A percentile compares a stretch with the other conserved stretches of the same genome.
phyloP scores from a whole-genome alignment of 2,329 filamentous ascomycete species.

The Neofusicoccum parvum region DNA sequence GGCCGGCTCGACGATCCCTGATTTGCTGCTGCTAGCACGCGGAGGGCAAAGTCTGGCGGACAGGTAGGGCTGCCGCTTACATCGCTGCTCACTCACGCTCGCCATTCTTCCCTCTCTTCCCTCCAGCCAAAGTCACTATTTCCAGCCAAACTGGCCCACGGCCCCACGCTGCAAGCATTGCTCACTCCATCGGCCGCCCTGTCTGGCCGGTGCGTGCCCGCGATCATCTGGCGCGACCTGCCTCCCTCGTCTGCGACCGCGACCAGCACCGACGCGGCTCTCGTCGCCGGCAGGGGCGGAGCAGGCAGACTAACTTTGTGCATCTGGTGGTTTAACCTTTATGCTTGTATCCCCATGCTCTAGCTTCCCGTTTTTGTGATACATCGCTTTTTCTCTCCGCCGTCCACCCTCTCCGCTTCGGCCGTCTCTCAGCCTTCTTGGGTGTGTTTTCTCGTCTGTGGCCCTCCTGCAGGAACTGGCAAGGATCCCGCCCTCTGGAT shows the following conservation, averaged over 20 bases:
- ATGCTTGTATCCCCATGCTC: neutral
- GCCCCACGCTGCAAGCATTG: neutral
- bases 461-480: neutral
- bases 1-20: neutral
- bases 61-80: neutral
- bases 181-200: neutral
- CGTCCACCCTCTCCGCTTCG: neutral
- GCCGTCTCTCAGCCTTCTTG: no score
- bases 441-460: no score
- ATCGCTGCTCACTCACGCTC: neutral
- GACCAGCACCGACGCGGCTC: no score
- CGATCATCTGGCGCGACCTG: no score
- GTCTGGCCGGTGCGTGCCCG: neutral
- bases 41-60: neutral
- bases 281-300: no score
- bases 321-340: neutral
- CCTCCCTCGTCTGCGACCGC: no score
- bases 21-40: slow-evolving; percentile 1
- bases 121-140: neutral
- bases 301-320: no score
- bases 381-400: no score
- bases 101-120: neutral
- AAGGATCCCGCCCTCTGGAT: neutral
- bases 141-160: neutral
- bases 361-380: neutral